Conservation (phyloP, 2,329 filamentous ascomycete genomes). For the Fusarium chaquense region DNA sequence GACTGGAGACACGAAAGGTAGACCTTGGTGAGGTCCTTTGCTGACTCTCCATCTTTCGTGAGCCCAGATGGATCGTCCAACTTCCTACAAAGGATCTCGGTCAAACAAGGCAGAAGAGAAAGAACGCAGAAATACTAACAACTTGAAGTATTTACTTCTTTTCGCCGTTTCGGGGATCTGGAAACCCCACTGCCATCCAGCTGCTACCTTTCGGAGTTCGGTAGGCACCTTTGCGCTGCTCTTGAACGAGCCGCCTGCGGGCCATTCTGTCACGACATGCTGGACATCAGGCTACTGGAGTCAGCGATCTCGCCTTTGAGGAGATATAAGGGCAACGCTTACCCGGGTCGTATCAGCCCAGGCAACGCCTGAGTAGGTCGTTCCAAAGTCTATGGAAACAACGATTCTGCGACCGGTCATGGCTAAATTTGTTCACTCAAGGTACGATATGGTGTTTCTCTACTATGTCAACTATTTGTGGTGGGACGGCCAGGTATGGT, state of each 20-base stretch:
- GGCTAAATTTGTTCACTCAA: conserved; percentile 31
- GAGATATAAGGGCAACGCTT: conserved; percentile 37
- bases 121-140: conserved; percentile 52
- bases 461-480: conserved; percentile 39
- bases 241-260: conserved; percentile 50
- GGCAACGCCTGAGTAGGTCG: conserved; percentile 67
- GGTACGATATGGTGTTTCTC: conserved; percentile 38
- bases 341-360: conserved; percentile 61
- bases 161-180: conserved; percentile 58
- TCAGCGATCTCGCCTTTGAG: conserved; percentile 40
- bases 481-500: conserved; percentile 31
- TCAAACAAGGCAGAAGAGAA: conserved; percentile 24
- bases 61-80: conserved; percentile 51
- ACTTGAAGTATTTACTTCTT: conserved; percentile 61
- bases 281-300: conserved; percentile 54
- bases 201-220: conserved; percentile 57
- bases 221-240: conserved; percentile 63
- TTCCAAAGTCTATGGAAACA: conserved; percentile 68
- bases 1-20: conserved; percentile 63
- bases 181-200: conserved; percentile 63
- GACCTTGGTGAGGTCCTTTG: conserved; percentile 53
- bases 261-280: conserved; percentile 60
- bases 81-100: conserved; percentile 46
- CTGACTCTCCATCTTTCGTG: conserved; percentile 52
- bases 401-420: conserved; percentile 59